phyloP scores from a whole-genome alignment of 345 rosid genomes.

The Tarenaya hassleriana region DNA sequence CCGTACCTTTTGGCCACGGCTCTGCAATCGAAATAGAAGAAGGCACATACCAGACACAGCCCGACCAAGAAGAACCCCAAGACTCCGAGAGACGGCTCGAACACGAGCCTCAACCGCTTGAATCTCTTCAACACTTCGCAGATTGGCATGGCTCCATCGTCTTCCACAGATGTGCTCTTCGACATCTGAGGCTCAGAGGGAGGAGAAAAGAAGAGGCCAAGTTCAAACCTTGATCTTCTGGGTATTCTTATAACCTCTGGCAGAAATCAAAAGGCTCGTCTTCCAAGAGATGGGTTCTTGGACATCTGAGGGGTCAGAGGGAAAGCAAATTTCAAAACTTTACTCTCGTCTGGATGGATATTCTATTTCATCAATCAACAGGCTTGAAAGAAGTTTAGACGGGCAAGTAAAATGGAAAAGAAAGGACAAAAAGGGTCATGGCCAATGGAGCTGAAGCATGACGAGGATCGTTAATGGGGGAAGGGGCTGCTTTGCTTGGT shows the following conservation, averaged over 20 bases:
- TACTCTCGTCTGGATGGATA: no score
- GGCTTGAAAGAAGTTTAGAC: no score
- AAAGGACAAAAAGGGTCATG: no score
- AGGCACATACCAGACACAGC: conserved; percentile 48
- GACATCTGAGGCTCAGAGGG: conserved; percentile 31
- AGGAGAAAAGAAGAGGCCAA: conserved; percentile 10
- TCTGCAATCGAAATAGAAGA: conserved; percentile 67
- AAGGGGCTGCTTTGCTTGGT: no score
- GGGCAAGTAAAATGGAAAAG: no score
- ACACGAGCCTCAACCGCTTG: conserved; percentile 47
- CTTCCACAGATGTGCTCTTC: conserved; percentile 36
- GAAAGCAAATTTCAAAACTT: no score
- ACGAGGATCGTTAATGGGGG: no score
- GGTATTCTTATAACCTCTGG: conserved; percentile 10
- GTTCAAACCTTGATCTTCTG: conserved; percentile 25
- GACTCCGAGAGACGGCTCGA: conserved; percentile 64
- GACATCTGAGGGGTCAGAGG: no score
- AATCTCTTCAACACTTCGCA: conserved; percentile 44
- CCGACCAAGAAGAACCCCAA: conserved; percentile 62
- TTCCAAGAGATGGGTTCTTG: no score
- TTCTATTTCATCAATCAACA: no score
- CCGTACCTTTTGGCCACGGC: conserved; percentile 37
- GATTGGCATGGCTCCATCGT: conserved; percentile 35
- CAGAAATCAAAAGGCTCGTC: conserved; percentile 1
- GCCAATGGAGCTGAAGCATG: no score